Conservation (phyloP, 2,329 filamentous ascomycete genomes). For the Calonectria crousiana region DNA sequence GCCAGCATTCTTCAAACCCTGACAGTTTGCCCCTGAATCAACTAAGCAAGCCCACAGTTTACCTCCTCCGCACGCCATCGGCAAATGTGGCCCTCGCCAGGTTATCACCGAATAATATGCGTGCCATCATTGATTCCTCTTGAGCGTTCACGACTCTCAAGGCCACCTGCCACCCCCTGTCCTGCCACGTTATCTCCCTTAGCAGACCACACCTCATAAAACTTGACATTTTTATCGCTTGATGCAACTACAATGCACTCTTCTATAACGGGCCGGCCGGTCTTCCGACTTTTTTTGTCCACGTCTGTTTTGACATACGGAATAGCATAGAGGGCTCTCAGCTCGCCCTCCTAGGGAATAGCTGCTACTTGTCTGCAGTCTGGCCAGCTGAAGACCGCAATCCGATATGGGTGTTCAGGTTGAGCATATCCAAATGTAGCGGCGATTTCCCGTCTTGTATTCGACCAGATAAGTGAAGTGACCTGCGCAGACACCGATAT, state of each 20-base stretch:
- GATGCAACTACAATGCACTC: constrained; percentile 88
- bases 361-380: constrained; percentile 87
- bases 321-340: constrained; percentile 88
- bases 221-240: constrained; percentile 92
- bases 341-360: constrained; percentile 85
- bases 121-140: constrained; percentile 84
- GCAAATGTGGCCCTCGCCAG: not conserved
- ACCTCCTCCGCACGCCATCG: not conserved
- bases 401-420: constrained; percentile 87
- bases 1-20: not conserved
- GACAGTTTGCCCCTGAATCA: not conserved
- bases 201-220: constrained; percentile 93
- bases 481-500: constrained; percentile 96
- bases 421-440: constrained; percentile 95
- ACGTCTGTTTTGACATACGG: constrained; percentile 74
- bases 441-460: constrained; percentile 85
- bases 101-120: constrained; percentile 74
- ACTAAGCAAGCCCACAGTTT: not conserved
- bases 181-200: constrained; percentile 65
- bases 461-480: constrained; percentile 92
- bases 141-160: constrained; percentile 85
- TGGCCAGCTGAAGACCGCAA: constrained; percentile 96
- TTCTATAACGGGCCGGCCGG: constrained; percentile 47
- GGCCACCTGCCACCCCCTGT: constrained; percentile 79
- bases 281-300: constrained; percentile 43